A percentile compares a stretch with the other conserved stretches of the same genome.
Conservation (phyloP, 495 filamentous ascomycete genomes). For the Tuber brumale region DNA sequence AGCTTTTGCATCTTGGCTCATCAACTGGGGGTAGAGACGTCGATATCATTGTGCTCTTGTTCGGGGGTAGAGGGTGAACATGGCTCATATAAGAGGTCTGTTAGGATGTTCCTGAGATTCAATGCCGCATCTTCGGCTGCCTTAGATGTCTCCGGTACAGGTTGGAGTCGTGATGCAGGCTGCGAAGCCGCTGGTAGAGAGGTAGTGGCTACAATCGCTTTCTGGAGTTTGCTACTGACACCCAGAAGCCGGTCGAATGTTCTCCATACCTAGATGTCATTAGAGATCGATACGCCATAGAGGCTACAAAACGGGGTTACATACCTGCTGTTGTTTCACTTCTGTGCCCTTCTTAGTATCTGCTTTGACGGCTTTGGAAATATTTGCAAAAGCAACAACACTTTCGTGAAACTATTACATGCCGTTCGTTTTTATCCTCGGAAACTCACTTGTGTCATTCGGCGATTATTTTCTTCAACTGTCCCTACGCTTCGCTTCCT, state of each 20-base stretch:
- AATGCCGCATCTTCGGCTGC: constrained; percentile 84
- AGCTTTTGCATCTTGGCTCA: constrained; percentile 67
- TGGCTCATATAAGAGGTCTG: constrained; percentile 60
- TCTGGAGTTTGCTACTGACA: constrained; percentile 81
- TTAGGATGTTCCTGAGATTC: constrained; percentile 76
- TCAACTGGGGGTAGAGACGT: constrained; percentile 54
- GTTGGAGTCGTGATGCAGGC: constrained; percentile 10
- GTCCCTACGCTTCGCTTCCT: constrained; percentile 45
- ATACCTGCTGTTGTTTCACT: constrained; percentile 65
- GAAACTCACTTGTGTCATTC: constrained; percentile 56
- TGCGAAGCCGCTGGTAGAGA: constrained; percentile 51
- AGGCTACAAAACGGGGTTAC: constrained; percentile 4
- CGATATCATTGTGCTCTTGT: too few relatives aligned
- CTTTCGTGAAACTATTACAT: constrained; percentile 34
- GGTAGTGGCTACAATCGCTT: constrained; percentile 77
- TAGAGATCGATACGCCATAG: neutral
- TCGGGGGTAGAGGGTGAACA: constrained; percentile 42
- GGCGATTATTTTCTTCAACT: constrained; percentile 62
- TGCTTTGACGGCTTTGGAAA: constrained; percentile 65
- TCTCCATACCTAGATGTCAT: constrained; percentile 40
- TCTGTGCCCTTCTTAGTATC: constrained; percentile 81
- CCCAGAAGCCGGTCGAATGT: constrained; percentile 83
- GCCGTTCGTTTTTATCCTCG: neutral
- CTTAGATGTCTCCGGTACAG: constrained; percentile 48
- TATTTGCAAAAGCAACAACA: constrained; percentile 61